Conservation (phyloP, 164 flowering plant species). For the Litsea cubeba region DNA sequence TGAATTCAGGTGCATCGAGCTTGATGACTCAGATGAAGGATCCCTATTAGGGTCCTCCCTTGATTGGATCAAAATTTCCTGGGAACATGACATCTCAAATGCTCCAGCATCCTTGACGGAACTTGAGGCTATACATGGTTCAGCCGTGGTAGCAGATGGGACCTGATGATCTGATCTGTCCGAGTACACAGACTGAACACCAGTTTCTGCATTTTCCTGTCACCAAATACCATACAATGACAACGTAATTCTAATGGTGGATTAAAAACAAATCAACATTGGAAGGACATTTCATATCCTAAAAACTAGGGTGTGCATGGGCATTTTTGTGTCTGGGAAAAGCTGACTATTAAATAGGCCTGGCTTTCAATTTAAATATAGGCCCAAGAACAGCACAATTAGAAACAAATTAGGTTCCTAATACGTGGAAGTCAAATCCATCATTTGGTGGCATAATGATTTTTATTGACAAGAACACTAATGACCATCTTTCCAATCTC, state of each 20-base stretch:
- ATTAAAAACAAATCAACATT: background rate
- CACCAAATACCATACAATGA: background rate
- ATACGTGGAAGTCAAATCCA: background rate
- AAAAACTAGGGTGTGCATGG: background rate
- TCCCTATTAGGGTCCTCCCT: conserved; percentile 18
- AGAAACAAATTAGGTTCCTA: background rate
- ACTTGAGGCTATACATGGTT: conserved; percentile 20
- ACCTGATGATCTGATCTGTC: conserved; percentile 18
- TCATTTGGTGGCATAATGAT: background rate
- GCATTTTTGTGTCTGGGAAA: no score
- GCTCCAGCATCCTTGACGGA: conserved; percentile 17
- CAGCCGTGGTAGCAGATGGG: conserved; percentile 16
- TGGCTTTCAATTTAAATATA: no score
- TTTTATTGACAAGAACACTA: no score
- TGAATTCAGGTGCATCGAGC: conserved; percentile 25
- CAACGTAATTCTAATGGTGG: background rate
- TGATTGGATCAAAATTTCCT: conserved; percentile 17
- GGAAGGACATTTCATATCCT: background rate
- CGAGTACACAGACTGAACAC: conserved; percentile 23
- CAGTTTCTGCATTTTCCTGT: conserved; percentile 38
- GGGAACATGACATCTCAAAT: conserved; percentile 20
- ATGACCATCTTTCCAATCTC: no score
- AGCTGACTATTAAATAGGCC: background rate
- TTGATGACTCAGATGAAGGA: conserved; percentile 26
- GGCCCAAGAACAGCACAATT: background rate